A percentile compares a stretch with the other conserved stretches of the same genome.
Conservation (phyloP, 257 asterid genomes). For the Parsonsia alboflavescens region DNA sequence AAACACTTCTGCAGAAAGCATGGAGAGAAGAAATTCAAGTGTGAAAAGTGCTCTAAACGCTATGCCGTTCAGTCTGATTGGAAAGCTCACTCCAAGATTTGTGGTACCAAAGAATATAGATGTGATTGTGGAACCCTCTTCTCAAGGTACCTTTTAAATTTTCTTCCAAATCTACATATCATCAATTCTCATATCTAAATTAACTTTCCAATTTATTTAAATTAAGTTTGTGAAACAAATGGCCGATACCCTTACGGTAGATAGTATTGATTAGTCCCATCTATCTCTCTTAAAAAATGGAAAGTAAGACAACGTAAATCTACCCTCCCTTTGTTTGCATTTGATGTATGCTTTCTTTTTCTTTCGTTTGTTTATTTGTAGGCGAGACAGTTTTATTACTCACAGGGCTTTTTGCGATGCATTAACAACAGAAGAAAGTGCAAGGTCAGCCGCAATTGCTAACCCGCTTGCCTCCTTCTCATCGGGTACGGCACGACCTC, state of each 20-base stretch:
- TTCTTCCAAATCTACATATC: neutral
- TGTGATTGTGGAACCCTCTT: constrained; percentile 94
- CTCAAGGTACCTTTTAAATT: constrained; percentile 52
- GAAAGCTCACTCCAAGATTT: constrained; percentile 90
- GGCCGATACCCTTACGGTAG: too few relatives aligned
- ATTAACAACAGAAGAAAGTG: constrained; percentile 74
- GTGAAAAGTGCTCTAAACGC: constrained; percentile 73
- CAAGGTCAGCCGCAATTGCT: constrained; percentile 52
- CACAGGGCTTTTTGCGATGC: constrained; percentile 95
- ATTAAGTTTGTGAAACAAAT: too few relatives aligned
- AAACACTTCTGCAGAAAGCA: constrained; percentile 80
- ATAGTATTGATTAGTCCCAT: constrained; percentile 11
- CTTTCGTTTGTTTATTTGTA: constrained; percentile 26
- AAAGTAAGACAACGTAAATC: constrained; percentile 27
- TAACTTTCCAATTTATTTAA: too few relatives aligned
- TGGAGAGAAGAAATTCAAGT: constrained; percentile 92
- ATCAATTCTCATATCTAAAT: too few relatives aligned
- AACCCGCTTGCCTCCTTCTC: neutral
- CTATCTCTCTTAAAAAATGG: constrained; percentile 25
- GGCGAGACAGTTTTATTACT: constrained; percentile 92
- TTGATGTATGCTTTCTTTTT: neutral
- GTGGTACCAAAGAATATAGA: constrained; percentile 77
- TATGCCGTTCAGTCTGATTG: constrained; percentile 89
- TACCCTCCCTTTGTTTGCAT: neutral
- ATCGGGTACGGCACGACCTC: constrained; percentile 15